These are phyloP conservation scores for Rosa multiflora DNA, from an alignment of 306 rosid species.

Conservation along the genomic window DNA sequence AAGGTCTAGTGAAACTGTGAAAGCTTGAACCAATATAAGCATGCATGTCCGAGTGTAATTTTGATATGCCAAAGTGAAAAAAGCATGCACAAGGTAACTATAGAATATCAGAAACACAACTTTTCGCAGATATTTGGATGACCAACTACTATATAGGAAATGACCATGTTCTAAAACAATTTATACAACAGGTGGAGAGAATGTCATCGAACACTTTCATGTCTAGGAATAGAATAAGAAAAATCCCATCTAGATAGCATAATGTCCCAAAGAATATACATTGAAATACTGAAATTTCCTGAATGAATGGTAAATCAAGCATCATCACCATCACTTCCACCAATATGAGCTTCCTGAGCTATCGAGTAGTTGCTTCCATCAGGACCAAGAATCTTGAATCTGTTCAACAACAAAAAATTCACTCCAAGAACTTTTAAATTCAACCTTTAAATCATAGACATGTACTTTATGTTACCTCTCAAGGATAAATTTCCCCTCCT, in stretches of 20 bases:
- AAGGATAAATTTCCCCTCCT: constrained; percentile 74
- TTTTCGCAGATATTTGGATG: background rate
- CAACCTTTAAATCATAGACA: background rate
- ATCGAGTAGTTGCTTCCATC: constrained; percentile 48
- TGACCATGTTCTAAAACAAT: constrained; percentile 4
- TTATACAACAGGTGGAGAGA: background rate
- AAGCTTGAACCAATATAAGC: background rate
- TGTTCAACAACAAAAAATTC: constrained; percentile 24
- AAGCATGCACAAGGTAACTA: background rate
- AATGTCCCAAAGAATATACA: constrained; percentile 36
- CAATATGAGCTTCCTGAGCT: constrained; percentile 35
- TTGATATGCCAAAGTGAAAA: background rate
- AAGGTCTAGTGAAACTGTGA: background rate
- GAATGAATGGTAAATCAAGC: constrained; percentile 37
- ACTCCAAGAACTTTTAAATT: background rate
- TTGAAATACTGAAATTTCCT: constrained; percentile 23
- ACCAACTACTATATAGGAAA: background rate
- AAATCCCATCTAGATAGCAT: background rate
- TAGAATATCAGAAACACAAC: background rate
- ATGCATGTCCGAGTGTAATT: background rate
- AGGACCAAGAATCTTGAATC: constrained; percentile 65
- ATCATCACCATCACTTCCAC: constrained; percentile 62
- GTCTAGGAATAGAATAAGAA: background rate
- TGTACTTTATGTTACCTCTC: constrained; percentile 49
- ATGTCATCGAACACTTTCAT: background rate